Conservation (phyloP, 2,329 filamentous ascomycete genomes). For the Fusarium chaquense region DNA sequence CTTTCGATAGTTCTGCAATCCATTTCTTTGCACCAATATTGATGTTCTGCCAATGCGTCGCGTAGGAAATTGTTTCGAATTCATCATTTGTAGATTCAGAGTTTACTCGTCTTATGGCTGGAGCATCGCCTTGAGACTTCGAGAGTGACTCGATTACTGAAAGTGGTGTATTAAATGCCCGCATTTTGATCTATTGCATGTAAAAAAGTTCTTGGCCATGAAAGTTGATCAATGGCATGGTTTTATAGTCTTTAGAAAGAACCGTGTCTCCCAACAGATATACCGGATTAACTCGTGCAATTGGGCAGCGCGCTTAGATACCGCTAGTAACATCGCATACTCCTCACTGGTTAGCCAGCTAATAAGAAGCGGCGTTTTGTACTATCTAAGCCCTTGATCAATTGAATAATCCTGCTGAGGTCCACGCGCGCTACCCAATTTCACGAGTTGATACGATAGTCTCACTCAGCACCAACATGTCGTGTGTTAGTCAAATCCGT, state of each 20-base stretch:
- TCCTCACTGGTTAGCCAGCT: too few relatives aligned
- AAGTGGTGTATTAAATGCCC: conserved; percentile 4
- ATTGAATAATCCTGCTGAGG: too few relatives aligned
- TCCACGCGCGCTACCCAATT: too few relatives aligned
- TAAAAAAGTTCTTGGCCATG: background rate
- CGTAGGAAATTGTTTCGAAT: background rate
- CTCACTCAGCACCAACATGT: background rate
- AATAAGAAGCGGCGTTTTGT: too few relatives aligned
- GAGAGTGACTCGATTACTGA: conserved; percentile 2
- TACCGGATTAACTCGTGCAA: too few relatives aligned
- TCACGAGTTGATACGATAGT: background rate
- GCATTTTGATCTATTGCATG: background rate
- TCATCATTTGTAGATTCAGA: fast-evolving
- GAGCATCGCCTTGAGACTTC: background rate
- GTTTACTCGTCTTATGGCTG: background rate
- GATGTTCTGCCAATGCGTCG: background rate
- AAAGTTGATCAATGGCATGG: fast-evolving
- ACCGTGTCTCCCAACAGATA: too few relatives aligned
- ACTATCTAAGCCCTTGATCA: too few relatives aligned
- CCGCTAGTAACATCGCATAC: too few relatives aligned
- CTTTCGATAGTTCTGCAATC: background rate
- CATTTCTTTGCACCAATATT: background rate
- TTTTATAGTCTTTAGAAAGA: background rate
- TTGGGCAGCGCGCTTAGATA: too few relatives aligned
- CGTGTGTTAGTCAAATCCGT: too few relatives aligned